phyloP scores from a whole-genome alignment of 2,329 filamentous ascomycete genomes.

The Diaporthe caulivora region DNA sequence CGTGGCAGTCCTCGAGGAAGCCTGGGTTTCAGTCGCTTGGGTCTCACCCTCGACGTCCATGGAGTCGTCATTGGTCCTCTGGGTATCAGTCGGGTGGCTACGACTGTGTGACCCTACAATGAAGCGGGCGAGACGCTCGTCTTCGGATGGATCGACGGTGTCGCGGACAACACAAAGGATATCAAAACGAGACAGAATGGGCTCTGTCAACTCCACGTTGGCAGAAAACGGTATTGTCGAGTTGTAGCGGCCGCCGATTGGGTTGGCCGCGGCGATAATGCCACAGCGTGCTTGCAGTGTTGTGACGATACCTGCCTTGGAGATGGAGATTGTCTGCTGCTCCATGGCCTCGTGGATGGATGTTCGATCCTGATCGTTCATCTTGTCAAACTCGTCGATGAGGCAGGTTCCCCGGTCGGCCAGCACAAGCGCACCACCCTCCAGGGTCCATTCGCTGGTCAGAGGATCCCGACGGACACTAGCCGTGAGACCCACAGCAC shows the following conservation, averaged over 20 bases:
- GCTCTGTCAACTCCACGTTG: slow-evolving; percentile 97
- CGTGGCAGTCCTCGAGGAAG: slow-evolving; percentile 37
- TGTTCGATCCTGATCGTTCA: slow-evolving; percentile 98
- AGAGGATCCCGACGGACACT: slow-evolving; percentile 95
- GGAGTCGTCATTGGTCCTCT: slow-evolving; percentile 58
- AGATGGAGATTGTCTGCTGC: slow-evolving; percentile 99
- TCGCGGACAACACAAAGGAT: slow-evolving; percentile 97
- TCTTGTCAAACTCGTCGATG: slow-evolving; percentile 99
- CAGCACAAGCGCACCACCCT: slow-evolving; percentile 94
- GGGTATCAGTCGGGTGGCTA: slow-evolving; percentile 74
- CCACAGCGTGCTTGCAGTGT: slow-evolving; percentile 96
- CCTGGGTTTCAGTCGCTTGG: slow-evolving; percentile 50
- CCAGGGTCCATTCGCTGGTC: slow-evolving; percentile 96
- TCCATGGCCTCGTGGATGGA: slow-evolving; percentile 99
- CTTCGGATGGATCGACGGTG: slow-evolving; percentile 91
- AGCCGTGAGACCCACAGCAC: slow-evolving; percentile 96
- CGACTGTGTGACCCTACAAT: slow-evolving; percentile 95
- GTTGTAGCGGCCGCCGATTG: slow-evolving; percentile 96
- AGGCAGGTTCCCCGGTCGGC: slow-evolving; percentile 95
- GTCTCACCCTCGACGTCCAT: slow-evolving; percentile 73
- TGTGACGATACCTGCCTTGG: slow-evolving; percentile 97
- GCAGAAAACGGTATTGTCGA: slow-evolving; percentile 94
- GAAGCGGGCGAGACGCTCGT: slow-evolving; percentile 93
- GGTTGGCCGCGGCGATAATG: slow-evolving; percentile 96
- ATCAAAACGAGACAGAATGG: slow-evolving; percentile 97